Base-by-base conservation (phyloP, 345 rosid genomes). In the Geranium rotundifolium region DNA sequence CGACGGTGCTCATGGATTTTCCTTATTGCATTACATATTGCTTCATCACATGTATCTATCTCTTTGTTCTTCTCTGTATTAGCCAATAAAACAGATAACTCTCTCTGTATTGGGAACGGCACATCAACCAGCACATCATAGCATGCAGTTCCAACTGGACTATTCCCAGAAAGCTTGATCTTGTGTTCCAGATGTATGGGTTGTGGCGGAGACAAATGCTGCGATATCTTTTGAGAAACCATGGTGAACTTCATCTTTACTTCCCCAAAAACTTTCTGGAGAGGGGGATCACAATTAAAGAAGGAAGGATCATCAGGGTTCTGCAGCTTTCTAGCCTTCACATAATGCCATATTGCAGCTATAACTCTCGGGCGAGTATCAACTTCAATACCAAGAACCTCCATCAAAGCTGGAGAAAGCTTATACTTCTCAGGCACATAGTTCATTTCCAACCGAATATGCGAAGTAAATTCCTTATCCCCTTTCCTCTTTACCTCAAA, bases 401-500 rank as follows among this genome's bases (percentile, higher is more conserved):
- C 99, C 82, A 75, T 85, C 79, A 93, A 76, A 56, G 90, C 76
- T 50, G 90, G 79, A 67, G 99, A 90, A 58, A 93, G 95, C 87
- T 93, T 93, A 70, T 72, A 93, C 77, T 93, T 93, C 71, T 90
- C 99, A 31, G 99, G 99, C 54, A 78, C 71, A 56, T 87, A 90
- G 73, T 90, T 88, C 95, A 93, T 86, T 77, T 93, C 99, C 85
- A 93, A 63, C 29, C 90, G 67, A 59, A 92, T 84, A 54, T 78
- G 83, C 34, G 79, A 85, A 18, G 82, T 73, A 72, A 92, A 90
- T 62, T 93, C 99, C 65, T 80, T 85, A 67, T 93, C 95, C 61
- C 99, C 99, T 80, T 85, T 90, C 73, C 99, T 81, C 89, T 88
- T 90, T 65, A 93, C 90, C 80, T 93, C 97, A 74, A 93, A 93